These are phyloP conservation scores for Rhododendron kiyosumense DNA, from an alignment of 148 eudicot species.

Conservation along the genomic window DNA sequence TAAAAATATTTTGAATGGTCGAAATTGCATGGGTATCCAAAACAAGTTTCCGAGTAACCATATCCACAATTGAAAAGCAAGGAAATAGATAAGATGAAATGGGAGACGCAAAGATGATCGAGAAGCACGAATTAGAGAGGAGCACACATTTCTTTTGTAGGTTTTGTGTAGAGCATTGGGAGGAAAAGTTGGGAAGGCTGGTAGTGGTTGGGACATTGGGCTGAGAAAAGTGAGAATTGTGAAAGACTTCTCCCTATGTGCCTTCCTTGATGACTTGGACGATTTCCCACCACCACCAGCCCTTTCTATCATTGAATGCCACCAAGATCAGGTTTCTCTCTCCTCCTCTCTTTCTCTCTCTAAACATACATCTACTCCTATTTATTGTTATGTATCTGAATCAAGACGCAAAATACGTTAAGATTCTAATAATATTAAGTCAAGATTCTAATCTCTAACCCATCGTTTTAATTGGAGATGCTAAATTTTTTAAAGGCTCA, in stretches of 20 bases:
- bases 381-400: background rate
- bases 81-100: too few relatives aligned
- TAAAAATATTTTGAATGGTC: too few relatives aligned
- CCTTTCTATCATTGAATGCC: slow-evolving; percentile 55
- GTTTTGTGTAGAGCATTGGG: slow-evolving; percentile 66
- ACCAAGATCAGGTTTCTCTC: slow-evolving; percentile 53
- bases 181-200: slow-evolving; percentile 58
- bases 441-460: too few relatives aligned
- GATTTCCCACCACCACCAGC: slow-evolving; percentile 15
- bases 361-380: background rate
- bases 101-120: too few relatives aligned
- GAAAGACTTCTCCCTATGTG: slow-evolving; percentile 26
- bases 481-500: too few relatives aligned
- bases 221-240: slow-evolving; percentile 45
- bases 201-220: slow-evolving; percentile 72
- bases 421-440: background rate
- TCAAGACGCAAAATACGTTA: background rate
- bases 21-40: too few relatives aligned
- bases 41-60: too few relatives aligned
- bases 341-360: background rate
- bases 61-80: too few relatives aligned
- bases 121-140: too few relatives aligned
- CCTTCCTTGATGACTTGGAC: slow-evolving; percentile 17
- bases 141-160: background rate
- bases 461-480: too few relatives aligned